A percentile compares a stretch with the other conserved stretches of the same genome.
Conservation (phyloP, 192 early-diverging fungal species). For the Funneliformis geosporum region DNA sequence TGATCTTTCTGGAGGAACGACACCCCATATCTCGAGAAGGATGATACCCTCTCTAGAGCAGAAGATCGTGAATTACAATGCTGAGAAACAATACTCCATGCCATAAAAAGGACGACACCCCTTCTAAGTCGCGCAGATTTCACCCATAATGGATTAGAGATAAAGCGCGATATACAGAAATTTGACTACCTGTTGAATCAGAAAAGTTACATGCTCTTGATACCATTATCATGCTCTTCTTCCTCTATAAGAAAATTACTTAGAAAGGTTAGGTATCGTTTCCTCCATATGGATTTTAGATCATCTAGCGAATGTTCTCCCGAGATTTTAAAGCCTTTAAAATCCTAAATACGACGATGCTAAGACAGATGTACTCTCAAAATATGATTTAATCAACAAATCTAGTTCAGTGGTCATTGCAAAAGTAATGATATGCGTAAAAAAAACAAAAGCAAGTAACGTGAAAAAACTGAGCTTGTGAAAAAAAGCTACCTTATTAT, state of each 20-base stretch:
- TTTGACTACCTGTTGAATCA: constrained; percentile 26
- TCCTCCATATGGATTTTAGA: constrained; percentile 4
- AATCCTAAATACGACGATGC: constrained; percentile 22
- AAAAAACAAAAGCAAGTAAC: no score
- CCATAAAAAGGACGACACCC: constrained; percentile 12
- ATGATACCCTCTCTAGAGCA: neutral
- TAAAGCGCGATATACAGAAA: constrained; percentile 15
- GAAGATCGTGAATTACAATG: constrained; percentile 7
- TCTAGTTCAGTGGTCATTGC: no score
- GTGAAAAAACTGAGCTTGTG: no score
- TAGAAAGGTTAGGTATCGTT: neutral
- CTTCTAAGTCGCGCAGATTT: neutral
- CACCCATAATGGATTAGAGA: neutral
- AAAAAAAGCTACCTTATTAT: no score
- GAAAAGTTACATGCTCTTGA: neutral
- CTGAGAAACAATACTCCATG: constrained; percentile 12
- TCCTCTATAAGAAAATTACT: constrained; percentile 10
- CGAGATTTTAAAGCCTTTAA: constrained; percentile 10
- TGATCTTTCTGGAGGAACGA: constrained; percentile 19
- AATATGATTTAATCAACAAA: constrained; percentile 3
- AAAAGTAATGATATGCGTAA: no score
- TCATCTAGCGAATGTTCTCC: neutral
- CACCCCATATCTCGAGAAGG: constrained; percentile 9
- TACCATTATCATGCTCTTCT: neutral
- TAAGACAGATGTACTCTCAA: constrained; percentile 9